Base-by-base conservation (phyloP, 768 basidiomycete species). In the Rhodosporidiobolus odoratus region DNA sequence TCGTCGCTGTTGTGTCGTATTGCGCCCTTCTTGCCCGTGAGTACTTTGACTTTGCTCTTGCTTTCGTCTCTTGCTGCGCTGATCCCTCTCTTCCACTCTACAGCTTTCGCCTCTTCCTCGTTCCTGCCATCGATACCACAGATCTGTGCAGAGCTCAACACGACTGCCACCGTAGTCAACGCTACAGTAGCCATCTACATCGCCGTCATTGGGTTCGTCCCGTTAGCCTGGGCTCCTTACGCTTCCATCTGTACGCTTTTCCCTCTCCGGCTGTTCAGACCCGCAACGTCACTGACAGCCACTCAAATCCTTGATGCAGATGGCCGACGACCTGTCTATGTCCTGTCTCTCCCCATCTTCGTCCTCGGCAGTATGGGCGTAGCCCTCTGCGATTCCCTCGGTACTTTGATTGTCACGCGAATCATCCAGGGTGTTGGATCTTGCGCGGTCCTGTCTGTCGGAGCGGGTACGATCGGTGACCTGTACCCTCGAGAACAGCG, bases 391-490 rank as follows among this genome's bases (percentile, higher is more conserved):
- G n/a, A 40, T 23, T 52, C 47, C 1, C 58, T 72, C 38, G 54
- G 27, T 9, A 27, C 56, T 3, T 38, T 72, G 12, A 72, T 72
- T 54, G 41, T 58, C 21, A 63, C 65, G 0, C 65, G 70, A 3
- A 59, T 72, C 60, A 43, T 72, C 7, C 70, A 72, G 17, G 69
- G 43, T 13, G 16, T 64, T 21, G 66, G 66, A 4, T 53, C 57
- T 16, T 63, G 41, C 2, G 32, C 70, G 9, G 66, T 72, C 12
- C 57, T 67, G 10, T 58, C 53, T 19, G 59, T 72, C 38, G 71
- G 71, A 2, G 66, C 66, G 3, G 71, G 71, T 0, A 72, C 66
- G 1, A 68, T 72, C 5, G 61, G 66, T 19, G 71, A 72, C 30
- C 23, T 67, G 13, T 72, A 72, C 32, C 58, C 48, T 1, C 40